These are phyloP conservation scores for Russula griseocarnosa DNA, from an alignment of 768 basidiomycete genomes.

Conservation along the genomic window DNA sequence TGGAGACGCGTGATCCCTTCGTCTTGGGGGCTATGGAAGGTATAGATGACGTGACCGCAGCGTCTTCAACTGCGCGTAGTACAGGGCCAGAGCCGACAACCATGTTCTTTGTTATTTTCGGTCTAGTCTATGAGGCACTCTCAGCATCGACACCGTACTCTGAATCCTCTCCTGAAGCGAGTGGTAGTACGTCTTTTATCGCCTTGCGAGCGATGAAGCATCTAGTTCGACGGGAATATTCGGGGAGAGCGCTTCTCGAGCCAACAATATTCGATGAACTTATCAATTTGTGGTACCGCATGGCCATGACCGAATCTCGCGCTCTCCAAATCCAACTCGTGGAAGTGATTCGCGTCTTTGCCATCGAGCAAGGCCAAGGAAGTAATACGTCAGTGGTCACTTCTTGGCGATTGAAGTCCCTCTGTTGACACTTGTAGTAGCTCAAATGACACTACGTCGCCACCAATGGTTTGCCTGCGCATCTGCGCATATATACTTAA, in stretches of 20 bases:
- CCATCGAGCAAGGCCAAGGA: constrained; percentile 30
- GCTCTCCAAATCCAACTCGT: constrained; percentile 66
- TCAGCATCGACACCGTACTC: constrained; percentile 61
- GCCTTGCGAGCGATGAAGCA: constrained; percentile 75
- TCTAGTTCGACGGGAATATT: constrained; percentile 75
- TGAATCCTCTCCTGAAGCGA: constrained; percentile 40
- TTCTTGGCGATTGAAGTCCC: background rate
- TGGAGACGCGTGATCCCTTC: constrained; percentile 63
- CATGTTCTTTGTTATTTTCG: constrained; percentile 87
- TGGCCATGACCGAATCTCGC: constrained; percentile 83
- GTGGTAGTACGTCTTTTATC: constrained; percentile 44
- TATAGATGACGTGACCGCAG: constrained; percentile 40
- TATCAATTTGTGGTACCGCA: constrained; percentile 78
- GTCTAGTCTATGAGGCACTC: constrained; percentile 89
- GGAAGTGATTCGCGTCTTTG: constrained; percentile 58
- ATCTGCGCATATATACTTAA: constrained; percentile 81
- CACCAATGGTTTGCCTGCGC: constrained; percentile 60
- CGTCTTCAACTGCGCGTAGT: constrained; percentile 28
- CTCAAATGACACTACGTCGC: constrained; percentile 23
- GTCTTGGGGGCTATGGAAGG: constrained; percentile 83
- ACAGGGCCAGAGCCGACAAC: constrained; percentile 60
- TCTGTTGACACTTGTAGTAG: constrained; percentile 13
- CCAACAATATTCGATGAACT: constrained; percentile 87
- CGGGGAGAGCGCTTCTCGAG: constrained; percentile 76
- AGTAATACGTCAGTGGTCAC: constrained; percentile 15